A percentile compares a stretch with the other conserved stretches of the same genome.
phyloP scores from a whole-genome alignment of 2,329 filamentous ascomycete species.

The Colletotrichum theobromicola region DNA sequence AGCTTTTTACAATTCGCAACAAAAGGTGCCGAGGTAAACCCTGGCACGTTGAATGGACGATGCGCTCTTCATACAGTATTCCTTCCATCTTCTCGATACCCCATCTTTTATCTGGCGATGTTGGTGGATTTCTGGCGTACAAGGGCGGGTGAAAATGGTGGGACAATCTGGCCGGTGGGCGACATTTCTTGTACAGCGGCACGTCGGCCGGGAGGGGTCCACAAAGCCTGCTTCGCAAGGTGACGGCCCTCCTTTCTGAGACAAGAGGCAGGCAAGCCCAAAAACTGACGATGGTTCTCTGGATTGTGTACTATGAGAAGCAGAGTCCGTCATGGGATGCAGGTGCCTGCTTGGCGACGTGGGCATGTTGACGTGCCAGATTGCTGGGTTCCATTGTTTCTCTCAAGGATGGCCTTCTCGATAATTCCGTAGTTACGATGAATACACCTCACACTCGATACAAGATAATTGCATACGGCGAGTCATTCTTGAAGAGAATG shows the following conservation, averaged over 20 bases:
- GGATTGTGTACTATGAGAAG: neutral
- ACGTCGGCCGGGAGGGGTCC: neutral
- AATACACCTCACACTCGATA: neutral
- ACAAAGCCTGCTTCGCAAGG: neutral
- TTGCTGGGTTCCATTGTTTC: neutral
- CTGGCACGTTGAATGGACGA: neutral
- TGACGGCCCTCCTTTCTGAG: neutral
- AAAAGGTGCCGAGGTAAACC: neutral
- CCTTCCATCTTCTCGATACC: slow-evolving; percentile 14
- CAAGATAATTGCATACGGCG: neutral
- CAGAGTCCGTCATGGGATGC: neutral
- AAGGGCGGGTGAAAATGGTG: neutral
- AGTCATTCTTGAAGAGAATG: neutral
- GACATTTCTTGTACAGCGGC: slow-evolving; percentile 10
- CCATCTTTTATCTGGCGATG: slow-evolving; percentile 12
- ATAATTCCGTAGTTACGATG: neutral
- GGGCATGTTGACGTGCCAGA: neutral
- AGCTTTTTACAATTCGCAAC: neutral
- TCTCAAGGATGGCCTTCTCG: neutral
- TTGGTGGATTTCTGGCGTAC: slow-evolving; percentile 19
- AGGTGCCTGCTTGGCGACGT: neutral
- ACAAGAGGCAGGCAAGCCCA: neutral
- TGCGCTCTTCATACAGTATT: neutral
- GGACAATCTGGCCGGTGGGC: neutral
- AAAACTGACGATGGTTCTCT: neutral